Evolutionary conservation across 495 filamentous ascomycete species (phyloP).

Genomic region (Friedmanniomyces simplex): DNA sequence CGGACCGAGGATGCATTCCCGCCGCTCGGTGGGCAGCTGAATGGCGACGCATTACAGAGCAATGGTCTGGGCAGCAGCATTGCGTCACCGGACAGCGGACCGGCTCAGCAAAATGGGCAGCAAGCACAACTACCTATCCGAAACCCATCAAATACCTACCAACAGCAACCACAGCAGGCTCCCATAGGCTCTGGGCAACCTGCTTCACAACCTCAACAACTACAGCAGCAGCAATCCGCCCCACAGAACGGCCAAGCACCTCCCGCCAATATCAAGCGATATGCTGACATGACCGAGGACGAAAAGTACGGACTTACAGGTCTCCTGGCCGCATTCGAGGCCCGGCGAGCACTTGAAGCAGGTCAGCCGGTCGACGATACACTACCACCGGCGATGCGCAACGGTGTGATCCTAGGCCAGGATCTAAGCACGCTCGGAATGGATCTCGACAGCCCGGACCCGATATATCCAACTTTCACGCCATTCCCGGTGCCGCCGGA

Average conservation of each 20-base stretch:
- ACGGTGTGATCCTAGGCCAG: slow-evolving; percentile 62
- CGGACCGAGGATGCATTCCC: slow-evolving; percentile 61
- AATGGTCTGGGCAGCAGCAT: slow-evolving; percentile 52
- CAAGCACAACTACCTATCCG: slow-evolving; percentile 11
- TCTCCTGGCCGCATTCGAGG: slow-evolving; percentile 41
- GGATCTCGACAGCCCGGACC: slow-evolving; percentile 57
- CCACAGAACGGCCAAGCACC: slow-evolving; percentile 10
- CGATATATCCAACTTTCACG: slow-evolving; percentile 56
- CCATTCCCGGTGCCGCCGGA: slow-evolving; percentile 50
- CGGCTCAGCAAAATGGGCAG: slow-evolving; percentile 5
- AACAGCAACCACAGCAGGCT: slow-evolving; percentile 15
- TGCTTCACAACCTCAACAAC: slow-evolving; percentile 4
- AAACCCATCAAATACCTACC: background rate
- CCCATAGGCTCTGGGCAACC: slow-evolving; percentile 5
- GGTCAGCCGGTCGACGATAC: slow-evolving; percentile 13
- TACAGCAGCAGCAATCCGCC: background rate
- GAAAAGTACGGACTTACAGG: slow-evolving; percentile 78
- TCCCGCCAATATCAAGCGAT: slow-evolving; percentile 35
- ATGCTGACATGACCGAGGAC: slow-evolving; percentile 65
- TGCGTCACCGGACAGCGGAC: slow-evolving; percentile 4
- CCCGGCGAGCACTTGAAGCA: slow-evolving; percentile 5
- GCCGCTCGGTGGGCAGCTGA: slow-evolving; percentile 59
- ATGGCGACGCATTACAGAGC: slow-evolving; percentile 54
- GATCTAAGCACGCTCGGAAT: slow-evolving; percentile 68
- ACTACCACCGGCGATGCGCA: slow-evolving; percentile 41